These are phyloP conservation scores for Euclidium syriacum DNA, from an alignment of 345 rosid genomes.

Conservation along the genomic window DNA sequence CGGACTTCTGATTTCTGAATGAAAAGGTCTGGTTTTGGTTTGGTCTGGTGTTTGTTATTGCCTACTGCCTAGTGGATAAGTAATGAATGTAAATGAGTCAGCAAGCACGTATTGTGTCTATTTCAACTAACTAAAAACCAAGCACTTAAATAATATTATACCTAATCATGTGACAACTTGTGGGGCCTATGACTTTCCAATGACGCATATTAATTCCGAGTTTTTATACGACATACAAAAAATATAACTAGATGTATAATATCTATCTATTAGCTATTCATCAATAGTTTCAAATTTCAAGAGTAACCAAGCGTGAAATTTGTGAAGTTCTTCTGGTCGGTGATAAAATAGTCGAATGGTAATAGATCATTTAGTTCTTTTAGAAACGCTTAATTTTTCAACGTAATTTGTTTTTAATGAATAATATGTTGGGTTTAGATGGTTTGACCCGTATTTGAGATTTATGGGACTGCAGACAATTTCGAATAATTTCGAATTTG, in stretches of 20 bases:
- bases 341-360: too few species aligned
- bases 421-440: too few species aligned
- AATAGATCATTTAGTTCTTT: too few species aligned
- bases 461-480: too few species aligned
- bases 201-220: background rate
- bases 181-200: background rate
- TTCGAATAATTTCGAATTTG: too few species aligned
- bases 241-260: too few species aligned
- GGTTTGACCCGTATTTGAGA: too few species aligned
- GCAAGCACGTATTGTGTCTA: constrained; percentile 1
- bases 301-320: background rate
- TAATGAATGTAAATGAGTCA: background rate
- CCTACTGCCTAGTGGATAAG: background rate
- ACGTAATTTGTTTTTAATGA: too few species aligned
- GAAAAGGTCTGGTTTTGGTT: background rate
- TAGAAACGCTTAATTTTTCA: too few species aligned
- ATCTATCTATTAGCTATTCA: background rate
- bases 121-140: constrained; percentile 5
- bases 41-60: background rate
- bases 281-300: background rate
- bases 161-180: constrained; percentile 17
- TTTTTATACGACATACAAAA: background rate
- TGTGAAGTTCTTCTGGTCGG: too few species aligned
- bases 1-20: background rate
- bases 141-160: background rate